Evolutionary conservation across 148 eudicot species (phyloP).

Genomic region (Fallopia convolvulus): DNA sequence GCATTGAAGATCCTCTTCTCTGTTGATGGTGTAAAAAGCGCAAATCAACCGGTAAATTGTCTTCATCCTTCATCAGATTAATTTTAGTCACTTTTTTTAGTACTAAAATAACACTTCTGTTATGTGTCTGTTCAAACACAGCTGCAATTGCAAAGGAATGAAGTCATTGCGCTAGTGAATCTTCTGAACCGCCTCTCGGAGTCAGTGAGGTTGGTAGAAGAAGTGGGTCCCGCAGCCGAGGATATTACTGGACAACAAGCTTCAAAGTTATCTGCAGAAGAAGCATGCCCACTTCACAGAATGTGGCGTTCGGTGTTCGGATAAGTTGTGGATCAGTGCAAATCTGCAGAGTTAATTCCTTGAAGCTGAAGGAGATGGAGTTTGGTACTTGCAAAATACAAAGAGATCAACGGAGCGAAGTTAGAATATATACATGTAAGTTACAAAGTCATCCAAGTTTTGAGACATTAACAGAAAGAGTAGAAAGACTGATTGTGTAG

Average conservation of each 20-base stretch:
- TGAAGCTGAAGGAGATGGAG: neutral
- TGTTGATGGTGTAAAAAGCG: conserved; percentile 39
- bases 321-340: neutral
- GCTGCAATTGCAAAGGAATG: conserved; percentile 36
- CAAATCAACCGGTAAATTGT: conserved; percentile 46
- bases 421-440: neutral
- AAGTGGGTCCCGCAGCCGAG: conserved; percentile 25
- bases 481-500: conserved; percentile 1
- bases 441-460: conserved; percentile 1
- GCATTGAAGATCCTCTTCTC: conserved; percentile 88
- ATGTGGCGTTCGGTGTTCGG: conserved; percentile 2
- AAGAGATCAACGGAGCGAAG: neutral
- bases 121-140: neutral
- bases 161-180: conserved; percentile 38
- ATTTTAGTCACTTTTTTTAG: no score
- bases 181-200: conserved; percentile 39
- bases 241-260: conserved; percentile 9
- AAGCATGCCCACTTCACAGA: conserved; percentile 5
- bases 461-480: neutral
- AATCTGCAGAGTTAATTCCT: neutral
- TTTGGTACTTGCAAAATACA: neutral
- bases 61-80: neutral
- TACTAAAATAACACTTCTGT: neutral
- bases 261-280: conserved; percentile 5
- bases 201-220: conserved; percentile 35